Evolutionary conservation across 148 eudicot genomes (phyloP).

Genomic region (Silene latifolia): DNA sequence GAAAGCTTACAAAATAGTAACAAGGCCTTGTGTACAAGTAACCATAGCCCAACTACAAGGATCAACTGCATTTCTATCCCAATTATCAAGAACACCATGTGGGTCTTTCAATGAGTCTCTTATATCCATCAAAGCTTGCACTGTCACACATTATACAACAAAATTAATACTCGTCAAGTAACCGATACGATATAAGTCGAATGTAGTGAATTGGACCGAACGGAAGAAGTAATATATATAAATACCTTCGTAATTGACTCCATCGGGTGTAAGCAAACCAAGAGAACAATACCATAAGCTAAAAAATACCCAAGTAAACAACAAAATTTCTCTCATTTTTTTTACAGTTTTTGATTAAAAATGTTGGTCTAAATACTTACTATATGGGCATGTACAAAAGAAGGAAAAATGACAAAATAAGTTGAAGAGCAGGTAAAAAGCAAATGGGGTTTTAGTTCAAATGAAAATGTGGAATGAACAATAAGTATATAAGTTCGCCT

Average conservation of each 20-base stretch:
- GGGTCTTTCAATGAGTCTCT: constrained; percentile 57
- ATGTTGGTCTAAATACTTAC: constrained; percentile 23
- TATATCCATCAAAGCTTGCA: constrained; percentile 78
- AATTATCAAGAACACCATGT: constrained; percentile 69
- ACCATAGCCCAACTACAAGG: constrained; percentile 97
- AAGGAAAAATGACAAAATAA: constrained; percentile 11
- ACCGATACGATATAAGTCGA: too few species aligned
- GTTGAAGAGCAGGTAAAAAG: constrained; percentile 16
- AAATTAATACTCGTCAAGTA: not conserved
- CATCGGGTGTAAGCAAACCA: constrained; percentile 72
- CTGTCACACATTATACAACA: constrained; percentile 24
- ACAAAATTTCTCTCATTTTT: constrained; percentile 18
- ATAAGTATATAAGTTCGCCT: not conserved
- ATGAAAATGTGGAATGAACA: constrained; percentile 10
- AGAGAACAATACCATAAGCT: constrained; percentile 42
- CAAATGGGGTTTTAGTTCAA: constrained; percentile 30
- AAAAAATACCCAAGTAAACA: constrained; percentile 32
- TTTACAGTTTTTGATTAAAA: constrained; percentile 31
- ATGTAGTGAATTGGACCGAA: too few species aligned
- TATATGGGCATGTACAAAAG: not conserved
- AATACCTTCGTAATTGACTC: constrained; percentile 89
- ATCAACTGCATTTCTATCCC: constrained; percentile 91
- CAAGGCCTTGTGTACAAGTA: constrained; percentile 61
- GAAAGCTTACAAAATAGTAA: constrained; percentile 68
- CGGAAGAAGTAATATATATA: too few species aligned